Evolutionary conservation across 2,329 filamentous ascomycete species (phyloP), one percentile per base, ranked within the genome.

Genomic region (Aspergillus floridensis): DNA sequence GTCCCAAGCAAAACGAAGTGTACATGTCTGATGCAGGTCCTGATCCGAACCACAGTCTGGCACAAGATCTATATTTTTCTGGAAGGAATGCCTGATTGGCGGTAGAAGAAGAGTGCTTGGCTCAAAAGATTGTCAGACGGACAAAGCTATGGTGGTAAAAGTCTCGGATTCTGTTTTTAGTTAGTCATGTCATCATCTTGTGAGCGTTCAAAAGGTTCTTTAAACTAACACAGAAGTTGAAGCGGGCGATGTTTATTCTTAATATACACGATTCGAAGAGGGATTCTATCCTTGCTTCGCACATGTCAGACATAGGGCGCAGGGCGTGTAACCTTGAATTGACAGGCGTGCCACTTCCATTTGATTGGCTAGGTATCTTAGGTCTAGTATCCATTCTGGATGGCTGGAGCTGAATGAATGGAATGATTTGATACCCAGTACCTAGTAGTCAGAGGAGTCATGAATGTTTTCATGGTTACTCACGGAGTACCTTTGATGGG

Each of bases 1-100:
- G 55, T 54, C 59, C 58, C 14, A 65, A 63, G 41, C 55, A 63
- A 29, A 47, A 49, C 16, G 65, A 62, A 16, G 35, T 46, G 21
- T 24, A 49, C 44, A 59, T 66, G 61, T 12, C 56, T 14, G 64
- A 61, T 56, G 57, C 59, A 12, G 55, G 41, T 19, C 47, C 48
- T 19, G 46, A 55, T 5, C 55, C 56, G 44, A 60, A 57, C 14
- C 24, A 8, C 22, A 41, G 10, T 16, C 24, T 41, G 5, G 38
- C 32, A 24, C 47, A 29, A 47, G 47, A 47, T 12, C 44, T 22
- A 6, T 52, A 29, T 11, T 62, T 53, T 41, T 46, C 51, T 16
- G 56, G 51, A 8, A 22, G 46, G 31, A 41, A 29, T 58, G 59
- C 35, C 5, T 44, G 38, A 44, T 16, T 44, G 38, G 38, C 5